Conservation (phyloP, 2,329 filamentous ascomycete genomes). For the Colletotrichum somersetense region DNA sequence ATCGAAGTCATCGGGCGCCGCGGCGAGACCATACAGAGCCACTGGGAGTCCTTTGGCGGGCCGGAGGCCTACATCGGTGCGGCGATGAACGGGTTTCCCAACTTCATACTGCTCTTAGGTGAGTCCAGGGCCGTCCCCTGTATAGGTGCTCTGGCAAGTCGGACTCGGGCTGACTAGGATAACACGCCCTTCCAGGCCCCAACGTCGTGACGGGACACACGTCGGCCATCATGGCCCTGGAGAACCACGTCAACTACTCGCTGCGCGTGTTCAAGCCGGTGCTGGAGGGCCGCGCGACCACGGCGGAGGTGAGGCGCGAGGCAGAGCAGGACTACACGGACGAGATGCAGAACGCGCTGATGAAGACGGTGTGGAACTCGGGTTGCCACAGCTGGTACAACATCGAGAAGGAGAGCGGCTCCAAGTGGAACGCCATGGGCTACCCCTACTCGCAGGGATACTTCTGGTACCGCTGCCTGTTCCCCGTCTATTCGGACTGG, state of each 20-base stretch:
- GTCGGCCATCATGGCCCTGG: slow-evolving; percentile 69
- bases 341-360: slow-evolving; percentile 50
- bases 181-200: slow-evolving; percentile 52
- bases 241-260: slow-evolving; percentile 72
- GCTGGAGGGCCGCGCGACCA: slow-evolving; percentile 49
- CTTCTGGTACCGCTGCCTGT: slow-evolving; percentile 54
- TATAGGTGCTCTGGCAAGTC: too few relatives aligned
- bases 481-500: slow-evolving; percentile 52
- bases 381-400: slow-evolving; percentile 56
- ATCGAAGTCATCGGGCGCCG: slow-evolving; percentile 64
- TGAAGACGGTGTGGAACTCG: slow-evolving; percentile 48
- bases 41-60: slow-evolving; percentile 70
- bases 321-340: slow-evolving; percentile 52
- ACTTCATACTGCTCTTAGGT: slow-evolving; percentile 72
- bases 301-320: slow-evolving; percentile 49
- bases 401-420: slow-evolving; percentile 39
- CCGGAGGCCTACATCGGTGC: slow-evolving; percentile 72
- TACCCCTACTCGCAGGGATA: slow-evolving; percentile 53
- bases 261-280: slow-evolving; percentile 68
- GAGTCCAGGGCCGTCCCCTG: neutral
- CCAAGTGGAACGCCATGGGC: slow-evolving; percentile 51
- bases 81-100: slow-evolving; percentile 71
- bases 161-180: neutral
- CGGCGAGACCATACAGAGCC: slow-evolving; percentile 64
- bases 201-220: slow-evolving; percentile 74